Conservation (phyloP, 1,284 basidiomycete genomes). For the Cutaneotrichosporon dermatis region DNA sequence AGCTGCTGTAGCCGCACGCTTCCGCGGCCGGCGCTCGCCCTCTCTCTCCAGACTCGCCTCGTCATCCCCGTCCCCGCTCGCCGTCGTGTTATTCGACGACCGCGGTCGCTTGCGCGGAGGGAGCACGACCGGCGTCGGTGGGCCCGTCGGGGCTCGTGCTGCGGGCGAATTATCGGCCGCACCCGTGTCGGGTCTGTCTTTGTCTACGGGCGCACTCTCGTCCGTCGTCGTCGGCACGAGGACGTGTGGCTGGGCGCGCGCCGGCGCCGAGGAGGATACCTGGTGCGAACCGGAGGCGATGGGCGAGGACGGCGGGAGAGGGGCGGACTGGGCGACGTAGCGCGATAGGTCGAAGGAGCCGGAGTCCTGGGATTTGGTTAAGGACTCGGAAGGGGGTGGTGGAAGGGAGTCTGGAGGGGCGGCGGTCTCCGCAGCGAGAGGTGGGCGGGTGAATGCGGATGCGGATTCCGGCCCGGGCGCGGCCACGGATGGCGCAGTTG, state of each 20-base stretch:
- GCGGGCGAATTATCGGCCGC: too few species aligned
- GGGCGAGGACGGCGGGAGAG: background rate
- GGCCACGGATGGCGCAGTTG: too few species aligned
- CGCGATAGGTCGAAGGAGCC: slow-evolving; percentile 4
- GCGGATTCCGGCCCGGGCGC: too few species aligned
- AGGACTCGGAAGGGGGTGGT: slow-evolving; percentile 1
- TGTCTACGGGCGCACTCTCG: slow-evolving; percentile 6
- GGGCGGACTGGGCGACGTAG: background rate
- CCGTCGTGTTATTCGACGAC: background rate
- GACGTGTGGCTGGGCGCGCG: background rate
- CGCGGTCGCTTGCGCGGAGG: slow-evolving; percentile 4
- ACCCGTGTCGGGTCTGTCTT: background rate
- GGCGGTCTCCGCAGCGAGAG: background rate
- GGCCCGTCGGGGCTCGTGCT: background rate
- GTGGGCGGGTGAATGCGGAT: background rate
- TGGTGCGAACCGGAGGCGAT: background rate
- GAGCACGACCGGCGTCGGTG: background rate
- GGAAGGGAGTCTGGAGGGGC: background rate
- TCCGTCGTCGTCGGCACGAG: slow-evolving; percentile 14
- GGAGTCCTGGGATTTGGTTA: slow-evolving; percentile 18
- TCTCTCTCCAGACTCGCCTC: background rate
- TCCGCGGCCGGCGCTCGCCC: background rate
- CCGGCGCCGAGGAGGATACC: background rate
- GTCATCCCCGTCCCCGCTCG: slow-evolving; percentile 8
- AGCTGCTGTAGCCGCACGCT: too few species aligned